phyloP scores from a whole-genome alignment of 257 asterid species.

The Nicotiana noctiflora region DNA sequence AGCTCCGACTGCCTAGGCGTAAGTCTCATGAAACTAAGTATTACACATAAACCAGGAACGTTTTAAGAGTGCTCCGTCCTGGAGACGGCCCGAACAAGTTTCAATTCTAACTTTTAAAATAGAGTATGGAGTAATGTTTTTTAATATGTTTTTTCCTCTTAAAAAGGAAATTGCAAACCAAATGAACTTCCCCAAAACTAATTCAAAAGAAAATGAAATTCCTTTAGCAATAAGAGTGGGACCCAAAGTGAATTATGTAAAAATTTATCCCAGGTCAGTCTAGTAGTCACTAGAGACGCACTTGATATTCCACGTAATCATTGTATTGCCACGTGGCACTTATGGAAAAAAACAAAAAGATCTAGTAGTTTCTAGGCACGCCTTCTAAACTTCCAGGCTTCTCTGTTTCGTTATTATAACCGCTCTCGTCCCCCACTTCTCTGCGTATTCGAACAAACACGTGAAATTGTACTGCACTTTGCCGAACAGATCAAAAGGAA shows the following conservation, averaged over 20 bases:
- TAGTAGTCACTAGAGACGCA: neutral
- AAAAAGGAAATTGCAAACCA: neutral
- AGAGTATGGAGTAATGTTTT: no score
- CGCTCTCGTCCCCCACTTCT: neutral
- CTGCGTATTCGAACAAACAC: neutral
- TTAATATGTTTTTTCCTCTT: neutral
- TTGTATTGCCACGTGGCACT: neutral
- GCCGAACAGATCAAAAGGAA: neutral
- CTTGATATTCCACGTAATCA: neutral
- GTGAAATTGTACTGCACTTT: neutral
- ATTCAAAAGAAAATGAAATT: neutral
- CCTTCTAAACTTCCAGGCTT: neutral
- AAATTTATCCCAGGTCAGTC: neutral
- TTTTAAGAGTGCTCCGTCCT: no score
- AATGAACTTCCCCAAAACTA: no score
- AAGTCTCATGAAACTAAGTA: no score
- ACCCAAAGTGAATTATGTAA: neutral
- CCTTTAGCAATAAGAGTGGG: neutral
- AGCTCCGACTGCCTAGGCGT: no score
- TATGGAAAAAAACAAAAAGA: neutral
- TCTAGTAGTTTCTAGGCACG: conserved; percentile 17
- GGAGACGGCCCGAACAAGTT: no score
- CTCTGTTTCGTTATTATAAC: neutral
- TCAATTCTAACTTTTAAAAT: no score
- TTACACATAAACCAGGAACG: no score